Evolutionary conservation across 75 land plant species (phyloP).

Genomic region (Pseudotsuga menziesii): DNA sequence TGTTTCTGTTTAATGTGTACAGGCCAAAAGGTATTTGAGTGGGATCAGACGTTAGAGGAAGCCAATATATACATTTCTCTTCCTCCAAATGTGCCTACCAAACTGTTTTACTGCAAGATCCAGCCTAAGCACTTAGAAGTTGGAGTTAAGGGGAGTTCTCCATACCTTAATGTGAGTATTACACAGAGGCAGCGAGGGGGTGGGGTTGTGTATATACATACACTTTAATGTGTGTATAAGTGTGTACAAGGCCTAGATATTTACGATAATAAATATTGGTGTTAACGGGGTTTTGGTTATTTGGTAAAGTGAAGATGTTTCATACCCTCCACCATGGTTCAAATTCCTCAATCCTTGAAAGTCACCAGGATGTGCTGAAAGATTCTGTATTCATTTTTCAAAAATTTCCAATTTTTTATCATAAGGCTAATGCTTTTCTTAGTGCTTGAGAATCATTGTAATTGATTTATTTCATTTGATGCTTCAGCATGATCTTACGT

Average conservation of each 20-base stretch:
- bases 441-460: constrained; percentile 5
- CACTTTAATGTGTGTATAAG: no score
- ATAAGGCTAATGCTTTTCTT: background rate
- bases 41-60: constrained; percentile 97
- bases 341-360: no score
- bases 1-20: constrained; percentile 1
- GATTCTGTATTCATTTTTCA: no score
- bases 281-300: no score
- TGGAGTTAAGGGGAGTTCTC: constrained; percentile 93
- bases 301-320: no score
- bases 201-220: no score
- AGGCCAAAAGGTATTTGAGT: constrained; percentile 91
- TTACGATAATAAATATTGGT: no score
- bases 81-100: constrained; percentile 69
- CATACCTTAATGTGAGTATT: constrained; percentile 77
- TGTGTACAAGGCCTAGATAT: no score
- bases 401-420: no score
- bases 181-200: no score
- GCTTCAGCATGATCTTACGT: constrained; percentile 73
- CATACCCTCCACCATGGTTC: no score
- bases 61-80: constrained; percentile 81
- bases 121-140: constrained; percentile 76
- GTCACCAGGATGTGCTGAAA: no score
- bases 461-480: background rate
- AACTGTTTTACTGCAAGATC: constrained; percentile 78